A percentile compares a stretch with the other conserved stretches of the same genome.
Evolutionary conservation across 305 asterid species (phyloP).

Genomic region (Salvia sclarea): DNA sequence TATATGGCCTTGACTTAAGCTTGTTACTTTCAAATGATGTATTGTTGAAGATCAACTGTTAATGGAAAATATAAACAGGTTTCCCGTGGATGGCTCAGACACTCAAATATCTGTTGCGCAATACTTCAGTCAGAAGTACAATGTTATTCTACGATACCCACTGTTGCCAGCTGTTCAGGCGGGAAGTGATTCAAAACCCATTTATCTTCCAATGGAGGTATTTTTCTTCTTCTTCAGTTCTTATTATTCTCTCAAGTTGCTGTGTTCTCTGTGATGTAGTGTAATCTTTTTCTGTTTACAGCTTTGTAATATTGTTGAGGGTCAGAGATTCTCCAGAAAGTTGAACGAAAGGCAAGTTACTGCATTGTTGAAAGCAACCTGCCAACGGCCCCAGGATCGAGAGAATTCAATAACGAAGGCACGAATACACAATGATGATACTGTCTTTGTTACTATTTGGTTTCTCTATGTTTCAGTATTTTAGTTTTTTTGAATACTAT

Average conservation of each 20-base stretch:
- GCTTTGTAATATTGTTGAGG: conserved; percentile 58
- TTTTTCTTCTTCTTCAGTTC: not conserved
- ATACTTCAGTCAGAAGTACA: conserved; percentile 55
- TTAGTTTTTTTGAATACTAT: not conserved
- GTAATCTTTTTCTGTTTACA: conserved; percentile 19
- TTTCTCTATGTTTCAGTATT: not conserved
- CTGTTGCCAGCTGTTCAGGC: conserved; percentile 64
- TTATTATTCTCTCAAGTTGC: not conserved
- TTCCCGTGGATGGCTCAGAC: conserved; percentile 54
- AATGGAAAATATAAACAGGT: conserved; percentile 40
- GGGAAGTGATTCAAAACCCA: conserved; percentile 65
- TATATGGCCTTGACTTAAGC: not conserved
- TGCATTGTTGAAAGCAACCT: conserved; percentile 61
- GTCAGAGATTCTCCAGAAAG: conserved; percentile 62
- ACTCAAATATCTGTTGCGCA: conserved; percentile 40
- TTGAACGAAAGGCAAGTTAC: conserved; percentile 70
- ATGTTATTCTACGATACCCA: conserved; percentile 37
- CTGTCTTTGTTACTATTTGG: not conserved
- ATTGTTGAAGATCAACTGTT: not conserved
- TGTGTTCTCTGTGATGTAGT: not conserved
- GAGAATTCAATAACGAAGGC: conserved; percentile 41
- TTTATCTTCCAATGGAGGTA: conserved; percentile 89
- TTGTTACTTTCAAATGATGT: not conserved
- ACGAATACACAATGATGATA: conserved; percentile 6
- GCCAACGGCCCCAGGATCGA: conserved; percentile 60